A percentile compares a stretch with the other conserved stretches of the same genome.
These are phyloP conservation scores for Trifolium fragiferum DNA, from an alignment of 306 rosid genomes.

Conservation along the genomic window DNA sequence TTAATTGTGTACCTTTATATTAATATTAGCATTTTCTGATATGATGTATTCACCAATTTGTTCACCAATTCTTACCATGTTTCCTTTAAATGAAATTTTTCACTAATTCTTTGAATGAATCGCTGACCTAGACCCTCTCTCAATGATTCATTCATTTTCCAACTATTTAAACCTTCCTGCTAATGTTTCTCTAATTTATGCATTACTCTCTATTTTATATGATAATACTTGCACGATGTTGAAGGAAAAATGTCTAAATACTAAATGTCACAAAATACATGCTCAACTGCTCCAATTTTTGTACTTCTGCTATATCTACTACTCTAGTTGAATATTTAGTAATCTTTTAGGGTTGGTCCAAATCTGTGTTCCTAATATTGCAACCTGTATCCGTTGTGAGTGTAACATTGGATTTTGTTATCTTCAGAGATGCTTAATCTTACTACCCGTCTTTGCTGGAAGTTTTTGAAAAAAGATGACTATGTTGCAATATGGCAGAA, in stretches of 20 bases:
- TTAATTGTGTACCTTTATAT: slow-evolving; percentile 11
- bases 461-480: slow-evolving; percentile 77
- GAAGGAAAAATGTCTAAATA: neutral
- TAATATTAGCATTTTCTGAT: slow-evolving; percentile 23
- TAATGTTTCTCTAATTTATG: neutral
- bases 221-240: slow-evolving; percentile 26
- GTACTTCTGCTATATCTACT: neutral
- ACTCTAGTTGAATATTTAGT: slow-evolving; percentile 28
- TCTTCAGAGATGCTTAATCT: slow-evolving; percentile 90
- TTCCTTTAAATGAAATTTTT: neutral
- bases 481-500: slow-evolving; percentile 88
- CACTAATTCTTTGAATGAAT: too few species aligned
- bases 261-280: neutral
- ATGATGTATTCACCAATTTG: slow-evolving; percentile 4
- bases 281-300: slow-evolving; percentile 23
- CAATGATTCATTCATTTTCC: slow-evolving; percentile 27
- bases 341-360: slow-evolving; percentile 31
- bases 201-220: neutral
- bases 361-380: slow-evolving; percentile 12
- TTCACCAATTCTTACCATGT: slow-evolving; percentile 24
- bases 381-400: slow-evolving; percentile 26
- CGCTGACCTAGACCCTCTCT: slow-evolving; percentile 12
- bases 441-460: slow-evolving; percentile 89
- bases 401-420: slow-evolving; percentile 33
- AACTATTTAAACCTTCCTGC: neutral